Conservation (phyloP, 2,329 filamentous ascomycete genomes). For the Lecanoromycetidae sp. region DNA sequence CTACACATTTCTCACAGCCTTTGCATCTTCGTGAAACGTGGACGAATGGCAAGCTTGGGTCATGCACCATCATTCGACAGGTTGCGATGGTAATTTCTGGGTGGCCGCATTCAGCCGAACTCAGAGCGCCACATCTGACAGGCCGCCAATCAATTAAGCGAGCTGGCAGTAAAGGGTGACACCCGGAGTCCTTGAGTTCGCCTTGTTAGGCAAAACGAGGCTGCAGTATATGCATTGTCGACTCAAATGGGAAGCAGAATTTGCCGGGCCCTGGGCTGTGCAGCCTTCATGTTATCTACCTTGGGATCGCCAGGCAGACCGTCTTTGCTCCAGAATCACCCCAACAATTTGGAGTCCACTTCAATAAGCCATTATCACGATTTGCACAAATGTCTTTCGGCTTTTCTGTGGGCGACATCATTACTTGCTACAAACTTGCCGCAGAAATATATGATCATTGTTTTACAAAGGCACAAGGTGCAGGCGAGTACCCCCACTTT, state of each 20-base stretch:
- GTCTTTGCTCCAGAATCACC: background rate
- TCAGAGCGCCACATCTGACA: too few relatives aligned
- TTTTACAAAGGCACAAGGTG: constrained; percentile 14
- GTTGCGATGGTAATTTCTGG: too few relatives aligned
- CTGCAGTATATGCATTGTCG: background rate
- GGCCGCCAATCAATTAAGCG: too few relatives aligned
- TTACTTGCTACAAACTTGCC: background rate
- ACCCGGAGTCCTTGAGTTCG: background rate
- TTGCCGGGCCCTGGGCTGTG: background rate
- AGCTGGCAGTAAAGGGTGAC: too few relatives aligned
- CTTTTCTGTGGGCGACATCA: constrained; percentile 10
- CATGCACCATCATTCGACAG: too few relatives aligned
- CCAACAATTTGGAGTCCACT: background rate
- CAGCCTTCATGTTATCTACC: background rate
- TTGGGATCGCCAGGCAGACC: background rate
- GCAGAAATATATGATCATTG: constrained; percentile 1
- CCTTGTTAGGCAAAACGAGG: background rate
- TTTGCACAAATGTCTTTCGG: constrained; percentile 8
- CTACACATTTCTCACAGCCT: too few relatives aligned
- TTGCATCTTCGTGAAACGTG: too few relatives aligned
- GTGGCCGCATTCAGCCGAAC: too few relatives aligned
- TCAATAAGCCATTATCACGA: background rate
- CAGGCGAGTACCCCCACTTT: constrained; percentile 5
- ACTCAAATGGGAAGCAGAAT: background rate
- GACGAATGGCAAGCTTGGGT: too few relatives aligned